Conservation (phyloP, 257 asterid genomes). For the Lantana camara region DNA sequence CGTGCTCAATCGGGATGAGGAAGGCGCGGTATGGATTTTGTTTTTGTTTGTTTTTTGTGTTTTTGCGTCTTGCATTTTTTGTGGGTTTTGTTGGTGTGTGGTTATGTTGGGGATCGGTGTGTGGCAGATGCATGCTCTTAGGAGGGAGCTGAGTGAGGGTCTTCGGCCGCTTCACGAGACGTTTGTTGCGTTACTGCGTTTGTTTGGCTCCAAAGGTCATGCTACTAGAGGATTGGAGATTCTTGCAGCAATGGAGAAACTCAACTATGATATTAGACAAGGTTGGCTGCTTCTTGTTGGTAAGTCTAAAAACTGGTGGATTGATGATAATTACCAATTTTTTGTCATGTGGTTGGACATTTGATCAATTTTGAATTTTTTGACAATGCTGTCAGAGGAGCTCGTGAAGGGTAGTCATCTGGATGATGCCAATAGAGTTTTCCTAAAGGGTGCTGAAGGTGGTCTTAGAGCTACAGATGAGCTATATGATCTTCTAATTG, state of each 20-base stretch:
- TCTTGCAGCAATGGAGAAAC: conserved; percentile 98
- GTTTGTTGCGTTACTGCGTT: conserved; percentile 82
- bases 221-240: conserved; percentile 88
- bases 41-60: not conserved
- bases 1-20: conserved; percentile 71
- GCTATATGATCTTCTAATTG: conserved; percentile 89
- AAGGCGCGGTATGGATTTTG: conserved; percentile 71
- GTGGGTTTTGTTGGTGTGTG: conserved; percentile 1
- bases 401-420: conserved; percentile 80
- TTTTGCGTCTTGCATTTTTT: conserved; percentile 3
- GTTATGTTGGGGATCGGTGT: conserved; percentile 34
- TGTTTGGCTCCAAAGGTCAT: conserved; percentile 87
- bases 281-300: conserved; percentile 98
- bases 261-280: conserved; percentile 86
- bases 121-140: conserved; percentile 95
- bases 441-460: conserved; percentile 90
- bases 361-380: conserved; percentile 29
- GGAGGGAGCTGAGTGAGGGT: conserved; percentile 95
- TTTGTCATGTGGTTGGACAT: conserved; percentile 25
- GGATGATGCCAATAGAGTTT: conserved; percentile 91
- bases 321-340: conserved; percentile 23
- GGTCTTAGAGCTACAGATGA: conserved; percentile 95
- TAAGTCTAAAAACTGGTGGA: conserved; percentile 40
- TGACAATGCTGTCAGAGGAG: conserved; percentile 72
- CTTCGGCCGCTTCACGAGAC: conserved; percentile 96